phyloP scores from a whole-genome alignment of 176 grass and related monocot genomes.

The Bothriochloa decipiens region DNA sequence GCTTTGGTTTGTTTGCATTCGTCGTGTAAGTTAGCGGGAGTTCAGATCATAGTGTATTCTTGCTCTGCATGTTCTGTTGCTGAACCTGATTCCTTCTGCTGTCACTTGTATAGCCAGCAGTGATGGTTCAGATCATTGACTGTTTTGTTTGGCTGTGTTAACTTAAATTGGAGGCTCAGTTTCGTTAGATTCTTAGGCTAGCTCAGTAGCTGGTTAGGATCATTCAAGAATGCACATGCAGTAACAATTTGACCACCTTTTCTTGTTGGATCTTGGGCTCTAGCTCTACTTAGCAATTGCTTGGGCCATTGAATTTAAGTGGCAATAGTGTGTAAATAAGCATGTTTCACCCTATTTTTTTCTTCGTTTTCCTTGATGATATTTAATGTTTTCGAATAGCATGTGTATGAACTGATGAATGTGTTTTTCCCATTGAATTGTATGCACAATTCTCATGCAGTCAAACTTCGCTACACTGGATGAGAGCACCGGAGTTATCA shows the following conservation, averaged over 20 bases:
- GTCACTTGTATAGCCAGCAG: background rate
- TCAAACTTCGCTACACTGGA: constrained; percentile 96
- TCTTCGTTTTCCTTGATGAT: background rate
- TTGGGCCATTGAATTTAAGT: background rate
- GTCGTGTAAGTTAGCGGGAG: background rate
- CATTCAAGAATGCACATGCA: background rate
- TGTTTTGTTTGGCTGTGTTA: background rate
- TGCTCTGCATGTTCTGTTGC: background rate
- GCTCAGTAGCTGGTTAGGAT: background rate
- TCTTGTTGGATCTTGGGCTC: background rate
- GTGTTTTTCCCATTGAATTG: constrained; percentile 20
- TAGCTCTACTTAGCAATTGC: background rate
- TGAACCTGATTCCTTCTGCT: background rate
- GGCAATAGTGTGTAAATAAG: background rate
- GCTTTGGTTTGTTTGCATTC: background rate
- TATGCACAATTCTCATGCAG: constrained; percentile 37
- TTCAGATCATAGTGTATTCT: constrained; percentile 12
- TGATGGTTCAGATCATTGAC: background rate
- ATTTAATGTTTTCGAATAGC: background rate
- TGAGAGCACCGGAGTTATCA: constrained; percentile 68
- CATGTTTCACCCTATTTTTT: background rate
- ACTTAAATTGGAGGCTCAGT: constrained; percentile 19
- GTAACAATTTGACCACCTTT: background rate
- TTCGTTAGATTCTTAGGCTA: background rate
- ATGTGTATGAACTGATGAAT: constrained; percentile 4